These are phyloP conservation scores for Malus hybrid DNA, from an alignment of 331 rosid genomes.

Conservation along the genomic window DNA sequence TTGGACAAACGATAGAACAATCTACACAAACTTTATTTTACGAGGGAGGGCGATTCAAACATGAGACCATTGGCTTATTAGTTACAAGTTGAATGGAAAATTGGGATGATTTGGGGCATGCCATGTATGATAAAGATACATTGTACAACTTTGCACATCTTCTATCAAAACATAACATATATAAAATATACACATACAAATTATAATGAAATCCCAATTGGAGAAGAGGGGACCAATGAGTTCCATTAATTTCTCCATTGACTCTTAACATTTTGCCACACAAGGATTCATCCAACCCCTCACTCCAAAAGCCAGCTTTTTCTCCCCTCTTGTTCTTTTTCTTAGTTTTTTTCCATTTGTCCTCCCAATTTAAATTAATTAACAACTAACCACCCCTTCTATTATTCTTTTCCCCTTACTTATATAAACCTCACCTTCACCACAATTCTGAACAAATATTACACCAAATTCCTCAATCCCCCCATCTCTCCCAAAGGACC, in stretches of 20 bases:
- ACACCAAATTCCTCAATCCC: not conserved
- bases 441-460: not conserved
- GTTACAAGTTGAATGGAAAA: not conserved
- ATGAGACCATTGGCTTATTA: not conserved
- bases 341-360: not conserved
- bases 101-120: not conserved
- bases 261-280: constrained; percentile 37
- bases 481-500: not conserved
- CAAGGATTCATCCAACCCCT: constrained; percentile 43
- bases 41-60: too few species aligned
- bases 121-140: not conserved
- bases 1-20: too few species aligned
- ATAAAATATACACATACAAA: not conserved
- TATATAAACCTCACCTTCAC: not conserved
- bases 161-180: too few species aligned
- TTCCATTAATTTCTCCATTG: constrained; percentile 27
- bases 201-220: constrained; percentile 2
- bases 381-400: not conserved
- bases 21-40: too few species aligned
- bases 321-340: not conserved
- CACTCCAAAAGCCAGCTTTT: constrained; percentile 40
- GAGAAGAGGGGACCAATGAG: constrained; percentile 32
- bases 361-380: not conserved
- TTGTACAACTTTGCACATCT: not conserved
- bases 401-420: too few species aligned